These are phyloP conservation scores for Cercophora newfieldiana DNA, from an alignment of 495 filamentous ascomycete species.

Conservation along the genomic window DNA sequence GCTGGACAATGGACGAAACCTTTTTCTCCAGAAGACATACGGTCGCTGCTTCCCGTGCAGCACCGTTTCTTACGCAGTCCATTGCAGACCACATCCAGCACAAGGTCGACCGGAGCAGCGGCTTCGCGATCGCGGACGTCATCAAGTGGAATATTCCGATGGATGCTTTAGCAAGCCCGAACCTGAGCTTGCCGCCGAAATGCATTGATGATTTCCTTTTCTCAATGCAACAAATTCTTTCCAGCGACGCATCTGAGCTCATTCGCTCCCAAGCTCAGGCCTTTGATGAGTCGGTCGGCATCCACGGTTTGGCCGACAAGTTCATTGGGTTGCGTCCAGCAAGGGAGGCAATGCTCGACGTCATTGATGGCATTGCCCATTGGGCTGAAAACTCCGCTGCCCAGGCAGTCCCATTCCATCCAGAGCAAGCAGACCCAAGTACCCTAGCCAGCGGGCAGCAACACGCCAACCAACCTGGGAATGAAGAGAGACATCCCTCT, in stretches of 20 bases:
- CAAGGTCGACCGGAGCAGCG: neutral
- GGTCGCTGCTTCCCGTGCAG: constrained; percentile 4
- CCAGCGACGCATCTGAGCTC: constrained; percentile 5
- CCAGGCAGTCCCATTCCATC: constrained; percentile 4
- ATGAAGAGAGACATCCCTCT: neutral
- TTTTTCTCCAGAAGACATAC: neutral
- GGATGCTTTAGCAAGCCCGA: neutral
- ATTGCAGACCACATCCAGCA: constrained; percentile 4
- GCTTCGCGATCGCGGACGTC: neutral
- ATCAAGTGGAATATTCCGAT: neutral
- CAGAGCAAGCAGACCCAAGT: neutral
- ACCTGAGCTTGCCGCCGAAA: neutral
- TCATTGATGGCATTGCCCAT: constrained; percentile 1
- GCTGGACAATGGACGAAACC: neutral
- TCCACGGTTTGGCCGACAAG: constrained; percentile 8
- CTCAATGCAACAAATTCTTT: constrained; percentile 4
- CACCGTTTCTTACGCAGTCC: constrained; percentile 3
- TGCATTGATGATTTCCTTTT: constrained; percentile 6
- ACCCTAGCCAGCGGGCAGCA: neutral
- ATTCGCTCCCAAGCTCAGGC: constrained; percentile 4
- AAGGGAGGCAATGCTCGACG: constrained; percentile 8
- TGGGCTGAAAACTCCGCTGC: neutral
- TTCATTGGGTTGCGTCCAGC: constrained; percentile 5
- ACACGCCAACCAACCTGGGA: neutral
- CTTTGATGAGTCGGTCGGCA: constrained; percentile 2